Conservation (phyloP, 148 eudicot species). For the Agrostemma githago region DNA sequence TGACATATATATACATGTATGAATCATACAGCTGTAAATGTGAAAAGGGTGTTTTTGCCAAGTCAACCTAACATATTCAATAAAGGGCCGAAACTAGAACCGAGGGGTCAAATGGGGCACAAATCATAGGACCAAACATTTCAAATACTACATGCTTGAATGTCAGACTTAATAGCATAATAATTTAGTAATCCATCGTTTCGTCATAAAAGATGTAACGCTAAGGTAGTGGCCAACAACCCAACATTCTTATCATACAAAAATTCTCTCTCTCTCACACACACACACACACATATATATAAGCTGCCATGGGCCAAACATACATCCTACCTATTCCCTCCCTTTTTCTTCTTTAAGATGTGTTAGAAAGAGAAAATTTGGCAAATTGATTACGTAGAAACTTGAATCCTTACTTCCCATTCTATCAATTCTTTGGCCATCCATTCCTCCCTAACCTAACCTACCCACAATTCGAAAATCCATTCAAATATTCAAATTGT, state of each 20-base stretch:
- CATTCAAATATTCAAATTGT: background rate
- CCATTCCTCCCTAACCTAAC: background rate
- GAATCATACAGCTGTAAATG: conserved; percentile 17
- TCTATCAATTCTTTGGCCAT: background rate
- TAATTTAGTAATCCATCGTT: background rate
- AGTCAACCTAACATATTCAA: conserved; percentile 22
- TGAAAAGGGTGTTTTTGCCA: conserved; percentile 16
- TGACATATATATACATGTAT: background rate
- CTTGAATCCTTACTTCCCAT: background rate
- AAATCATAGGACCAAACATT: background rate
- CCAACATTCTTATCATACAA: too few relatives aligned
- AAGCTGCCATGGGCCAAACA: conserved; percentile 5
- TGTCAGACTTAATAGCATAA: background rate
- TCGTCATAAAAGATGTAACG: background rate
- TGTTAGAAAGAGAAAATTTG: background rate
- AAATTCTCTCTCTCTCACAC: background rate
- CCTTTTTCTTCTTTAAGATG: background rate
- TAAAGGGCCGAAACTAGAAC: conserved; percentile 11
- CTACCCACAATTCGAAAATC: background rate
- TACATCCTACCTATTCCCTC: too few relatives aligned
- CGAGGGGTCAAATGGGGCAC: conserved; percentile 16
- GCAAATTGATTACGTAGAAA: background rate
- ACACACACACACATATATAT: background rate
- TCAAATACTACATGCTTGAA: conserved; percentile 6
- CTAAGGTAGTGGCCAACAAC: background rate